Evolutionary conservation across 2,329 filamentous ascomycete species (phyloP), one percentile per base, ranked within the genome.

Genomic region (Pseudopyrenochaeta lycopersici): DNA sequence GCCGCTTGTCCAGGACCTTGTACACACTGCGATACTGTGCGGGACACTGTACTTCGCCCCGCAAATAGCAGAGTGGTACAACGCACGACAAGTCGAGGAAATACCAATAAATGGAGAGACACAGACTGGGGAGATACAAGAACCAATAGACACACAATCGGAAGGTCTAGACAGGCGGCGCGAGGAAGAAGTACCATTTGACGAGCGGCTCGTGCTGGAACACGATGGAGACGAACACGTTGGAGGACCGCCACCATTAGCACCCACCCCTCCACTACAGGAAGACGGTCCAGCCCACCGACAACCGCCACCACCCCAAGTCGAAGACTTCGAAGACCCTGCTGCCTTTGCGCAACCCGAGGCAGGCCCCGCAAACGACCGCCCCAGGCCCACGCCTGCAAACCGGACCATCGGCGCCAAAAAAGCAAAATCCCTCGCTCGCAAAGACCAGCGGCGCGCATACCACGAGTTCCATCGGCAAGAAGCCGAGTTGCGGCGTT

Each of bases 401-500:
- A 73, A 68, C 49, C 70, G 72, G 53, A 59, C 62, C 14, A 72
- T 82, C 18, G 80, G 80, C 48, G 77, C 80, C 10, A 82, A 82
- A 58, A 82, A 82, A 60, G 79, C 80, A 1, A 80, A 79, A 48
- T 78, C 78, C 2, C 71, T 82, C 7, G 79, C 79, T 0, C 75
- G 78, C 15, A 73, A 73, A 49, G 79, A 82, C 52, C 73, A 77
- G 53, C 70, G 73, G 1, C 63, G 76, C 14, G 74, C 74, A 14
- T 83, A 83, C 63, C 75, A 82, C 62, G 81, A 83, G 58, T 83
- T 82, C 60, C 71, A 78, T 55, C 72, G 80, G 1, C 75, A 77
- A 12, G 79, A 82, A 68, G 80, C 78, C 4, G 80, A 82, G 38
- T 71, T 77, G 17, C 76, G 80, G 17, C 72, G 79, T 0, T 69